phyloP scores from a whole-genome alignment of 1,284 basidiomycete genomes.

The Somion occarium region DNA sequence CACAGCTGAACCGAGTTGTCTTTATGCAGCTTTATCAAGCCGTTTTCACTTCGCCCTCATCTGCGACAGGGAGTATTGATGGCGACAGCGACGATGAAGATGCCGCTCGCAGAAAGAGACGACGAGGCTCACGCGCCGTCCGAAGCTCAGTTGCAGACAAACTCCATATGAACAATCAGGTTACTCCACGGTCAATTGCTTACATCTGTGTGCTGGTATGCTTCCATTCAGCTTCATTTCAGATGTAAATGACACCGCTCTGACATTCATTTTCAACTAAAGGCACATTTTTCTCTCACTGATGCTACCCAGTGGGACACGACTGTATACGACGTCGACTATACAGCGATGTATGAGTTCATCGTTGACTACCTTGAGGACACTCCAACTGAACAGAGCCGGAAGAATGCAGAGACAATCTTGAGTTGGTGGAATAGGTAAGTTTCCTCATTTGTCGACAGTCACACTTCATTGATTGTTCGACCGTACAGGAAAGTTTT shows the following conservation, averaged over 20 bases:
- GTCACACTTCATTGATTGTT: too few species aligned
- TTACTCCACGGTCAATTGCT: not conserved
- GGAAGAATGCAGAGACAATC: not conserved
- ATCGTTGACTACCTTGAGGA: not conserved
- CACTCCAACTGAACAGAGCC: not conserved
- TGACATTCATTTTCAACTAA: not conserved
- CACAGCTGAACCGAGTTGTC: not conserved
- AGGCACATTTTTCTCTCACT: not conserved
- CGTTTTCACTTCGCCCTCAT: not conserved
- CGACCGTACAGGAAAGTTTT: too few species aligned
- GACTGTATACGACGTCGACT: not conserved
- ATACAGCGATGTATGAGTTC: not conserved
- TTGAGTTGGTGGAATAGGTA: not conserved
- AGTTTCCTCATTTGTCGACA: too few species aligned
- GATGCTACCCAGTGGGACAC: not conserved
- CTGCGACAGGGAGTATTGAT: not conserved
- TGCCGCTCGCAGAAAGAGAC: not conserved
- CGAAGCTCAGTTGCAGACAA: not conserved
- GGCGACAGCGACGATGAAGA: not conserved
- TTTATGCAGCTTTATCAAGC: not conserved
- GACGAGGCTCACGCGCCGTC: not conserved
- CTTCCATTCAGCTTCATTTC: not conserved
- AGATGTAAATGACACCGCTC: not conserved
- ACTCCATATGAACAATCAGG: not conserved
- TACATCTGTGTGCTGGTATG: not conserved